Evolutionary conservation across 73 alveolate genomes (phyloP).

Genomic region (Paraurostyla sp.): DNA sequence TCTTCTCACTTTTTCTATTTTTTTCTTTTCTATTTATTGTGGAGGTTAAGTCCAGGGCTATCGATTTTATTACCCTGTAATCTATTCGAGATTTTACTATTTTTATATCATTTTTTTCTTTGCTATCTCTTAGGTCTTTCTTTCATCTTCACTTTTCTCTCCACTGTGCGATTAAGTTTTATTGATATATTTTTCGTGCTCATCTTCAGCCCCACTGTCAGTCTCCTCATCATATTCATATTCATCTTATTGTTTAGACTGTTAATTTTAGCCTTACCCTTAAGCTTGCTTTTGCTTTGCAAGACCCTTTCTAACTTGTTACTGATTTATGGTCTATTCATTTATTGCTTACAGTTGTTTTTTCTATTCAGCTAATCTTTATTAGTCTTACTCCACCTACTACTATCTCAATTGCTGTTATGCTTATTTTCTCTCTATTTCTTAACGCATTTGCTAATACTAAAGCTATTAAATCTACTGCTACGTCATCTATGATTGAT

Average conservation of each 20-base stretch:
- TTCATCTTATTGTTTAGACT: neutral
- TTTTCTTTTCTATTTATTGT: too few species aligned
- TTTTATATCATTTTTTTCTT: neutral
- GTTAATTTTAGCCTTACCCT: neutral
- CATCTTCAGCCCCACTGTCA: slow-evolving; percentile 42
- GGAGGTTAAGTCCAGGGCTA: too few species aligned
- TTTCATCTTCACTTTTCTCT: neutral
- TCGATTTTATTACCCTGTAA: neutral
- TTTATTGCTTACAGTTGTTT: neutral
- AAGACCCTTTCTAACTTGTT: neutral
- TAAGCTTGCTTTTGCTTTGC: neutral
- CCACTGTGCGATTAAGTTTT: neutral
- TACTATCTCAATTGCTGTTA: neutral
- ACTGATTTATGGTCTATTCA: neutral
- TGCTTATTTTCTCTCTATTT: neutral
- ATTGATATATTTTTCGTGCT: slow-evolving; percentile 21
- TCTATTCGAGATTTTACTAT: neutral
- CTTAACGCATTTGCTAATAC: neutral
- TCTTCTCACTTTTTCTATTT: too few species aligned
- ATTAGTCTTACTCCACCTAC: neutral
- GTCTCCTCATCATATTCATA: slow-evolving; percentile 31
- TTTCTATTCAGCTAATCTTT: neutral
- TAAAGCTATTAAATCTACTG: neutral
- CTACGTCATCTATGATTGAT: too few species aligned
- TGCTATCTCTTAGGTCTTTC: neutral